These are phyloP conservation scores for Caloboletus firmus DNA, from an alignment of 1,284 basidiomycete genomes.

Conservation along the genomic window DNA sequence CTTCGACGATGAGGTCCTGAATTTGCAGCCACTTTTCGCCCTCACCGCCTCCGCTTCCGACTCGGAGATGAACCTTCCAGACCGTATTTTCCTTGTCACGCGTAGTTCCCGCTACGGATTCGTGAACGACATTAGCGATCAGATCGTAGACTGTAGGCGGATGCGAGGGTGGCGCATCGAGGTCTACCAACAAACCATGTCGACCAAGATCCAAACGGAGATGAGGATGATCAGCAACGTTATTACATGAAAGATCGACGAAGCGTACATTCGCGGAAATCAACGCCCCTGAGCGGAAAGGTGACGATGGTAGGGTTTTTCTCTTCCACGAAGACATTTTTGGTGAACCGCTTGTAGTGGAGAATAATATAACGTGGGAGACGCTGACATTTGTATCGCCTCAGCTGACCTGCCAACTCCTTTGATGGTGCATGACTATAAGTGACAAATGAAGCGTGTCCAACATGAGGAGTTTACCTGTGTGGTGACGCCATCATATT, in stretches of 20 bases:
- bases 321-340: constrained; percentile 96
- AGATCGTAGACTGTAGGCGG: constrained; percentile 83
- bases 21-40: constrained; percentile 95
- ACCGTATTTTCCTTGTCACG: constrained; percentile 83
- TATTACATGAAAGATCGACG: constrained; percentile 30
- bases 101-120: constrained; percentile 92
- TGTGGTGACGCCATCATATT: constrained; percentile 91
- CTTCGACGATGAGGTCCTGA: constrained; percentile 95
- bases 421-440: constrained; percentile 35
- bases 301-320: constrained; percentile 99
- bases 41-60: constrained; percentile 73
- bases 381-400: constrained; percentile 85
- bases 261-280: constrained; percentile 83
- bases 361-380: constrained; percentile 93
- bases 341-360: constrained; percentile 98
- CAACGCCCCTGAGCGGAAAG: constrained; percentile 90
- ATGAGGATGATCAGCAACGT: constrained; percentile 19
- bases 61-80: constrained; percentile 92
- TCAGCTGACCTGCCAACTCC: constrained; percentile 85
- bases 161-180: constrained; percentile 64
- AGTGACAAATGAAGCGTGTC: constrained; percentile 19
- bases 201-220: constrained; percentile 15
- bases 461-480: constrained; percentile 54
- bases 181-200: constrained; percentile 50
- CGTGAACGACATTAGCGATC: constrained; percentile 93